Base-by-base conservation (phyloP, 106 monocot species). In the Apostasia ramifera region DNA sequence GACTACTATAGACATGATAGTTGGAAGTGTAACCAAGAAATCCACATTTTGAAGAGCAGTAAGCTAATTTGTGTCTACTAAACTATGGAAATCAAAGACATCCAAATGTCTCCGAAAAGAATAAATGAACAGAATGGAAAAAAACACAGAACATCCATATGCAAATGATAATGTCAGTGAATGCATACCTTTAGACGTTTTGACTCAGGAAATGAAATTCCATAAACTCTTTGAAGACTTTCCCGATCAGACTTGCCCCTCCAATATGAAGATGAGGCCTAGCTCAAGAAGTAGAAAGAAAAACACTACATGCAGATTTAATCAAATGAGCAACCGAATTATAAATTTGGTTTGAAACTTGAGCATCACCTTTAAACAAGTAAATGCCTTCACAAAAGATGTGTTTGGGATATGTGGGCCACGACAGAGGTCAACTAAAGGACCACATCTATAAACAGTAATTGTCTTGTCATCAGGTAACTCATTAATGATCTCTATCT, bases 211-310 rank as follows among this genome's bases (percentile, higher is more conserved):
- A 83, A 98, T 45, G 98, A 98, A 69, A 98, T 90, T 45, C 98
- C 98, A 90, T 98, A 98, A 69, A 98, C 93, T 78, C 98, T 93
- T 68, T 98, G 98, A 57, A 98, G 73, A 73, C 98, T 98, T 74
- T 98, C 98, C 45, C 93, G 84, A 47, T 98, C 98, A 59, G 98
- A 52, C 70, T 84, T 87, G 43, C 98, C 98, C 71, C 98, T 83
- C 98, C 98, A 98, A 79, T 98, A 98, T 1, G 98, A 98, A 60
- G 98, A 93, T 60, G 98, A 98, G n/a, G 98, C 93, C 97, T 98
- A 63, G 26, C 26, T 26, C 43, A 57, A 70, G 3, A 47, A 45
- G 43, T 13, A n/a, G 39, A 66, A 5, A 47, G 42, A 57, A 40
- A 60, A 62, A 5, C 7, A 47, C 13, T 40, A 12, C 4, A 12